A percentile compares a stretch with the other conserved stretches of the same genome.
Conservation (phyloP, 805 yeast genomes). For the Myxozyma nipponensis region DNA sequence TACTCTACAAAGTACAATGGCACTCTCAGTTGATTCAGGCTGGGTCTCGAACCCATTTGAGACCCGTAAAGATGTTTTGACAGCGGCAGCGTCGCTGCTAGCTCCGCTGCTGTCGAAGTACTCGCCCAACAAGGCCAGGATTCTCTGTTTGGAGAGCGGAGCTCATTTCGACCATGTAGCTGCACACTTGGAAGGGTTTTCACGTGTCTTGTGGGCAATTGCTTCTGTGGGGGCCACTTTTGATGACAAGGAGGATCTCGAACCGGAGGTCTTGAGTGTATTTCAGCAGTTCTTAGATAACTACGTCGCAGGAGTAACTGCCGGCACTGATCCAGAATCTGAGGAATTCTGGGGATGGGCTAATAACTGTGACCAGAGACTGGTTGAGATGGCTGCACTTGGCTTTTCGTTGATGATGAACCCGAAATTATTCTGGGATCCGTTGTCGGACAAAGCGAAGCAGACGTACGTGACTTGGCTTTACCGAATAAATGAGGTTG, state of each 20-base stretch:
- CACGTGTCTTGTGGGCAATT: constrained; percentile 37
- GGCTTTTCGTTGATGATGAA: constrained; percentile 33
- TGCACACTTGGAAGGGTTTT: constrained; percentile 35
- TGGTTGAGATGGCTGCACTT: constrained; percentile 37
- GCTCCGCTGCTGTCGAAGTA: constrained; percentile 10
- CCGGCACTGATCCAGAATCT: constrained; percentile 34
- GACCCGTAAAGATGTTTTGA: too few species aligned
- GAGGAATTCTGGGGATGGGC: constrained; percentile 35
- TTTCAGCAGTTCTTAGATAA: background rate
- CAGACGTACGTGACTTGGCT: constrained; percentile 29
- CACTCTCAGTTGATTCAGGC: too few species aligned
- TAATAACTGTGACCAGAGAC: constrained; percentile 31
- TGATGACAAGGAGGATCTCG: constrained; percentile 30
- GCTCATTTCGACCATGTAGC: constrained; percentile 33
- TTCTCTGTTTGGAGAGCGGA: constrained; percentile 30
- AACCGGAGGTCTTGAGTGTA: background rate
- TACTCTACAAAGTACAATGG: too few species aligned
- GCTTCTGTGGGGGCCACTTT: constrained; percentile 34
- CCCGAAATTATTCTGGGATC: constrained; percentile 35
- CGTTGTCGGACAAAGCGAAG: constrained; percentile 29
- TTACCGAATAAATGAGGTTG: constrained; percentile 22
- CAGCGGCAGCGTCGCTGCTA: too few species aligned
- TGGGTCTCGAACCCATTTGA: too few species aligned
- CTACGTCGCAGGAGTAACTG: constrained; percentile 30
- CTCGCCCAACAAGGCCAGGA: constrained; percentile 5